Evolutionary conservation across 177 flowering plant genomes (phyloP), one percentile per base, ranked within the genome.

Genomic region (Vitis hybrid): DNA sequence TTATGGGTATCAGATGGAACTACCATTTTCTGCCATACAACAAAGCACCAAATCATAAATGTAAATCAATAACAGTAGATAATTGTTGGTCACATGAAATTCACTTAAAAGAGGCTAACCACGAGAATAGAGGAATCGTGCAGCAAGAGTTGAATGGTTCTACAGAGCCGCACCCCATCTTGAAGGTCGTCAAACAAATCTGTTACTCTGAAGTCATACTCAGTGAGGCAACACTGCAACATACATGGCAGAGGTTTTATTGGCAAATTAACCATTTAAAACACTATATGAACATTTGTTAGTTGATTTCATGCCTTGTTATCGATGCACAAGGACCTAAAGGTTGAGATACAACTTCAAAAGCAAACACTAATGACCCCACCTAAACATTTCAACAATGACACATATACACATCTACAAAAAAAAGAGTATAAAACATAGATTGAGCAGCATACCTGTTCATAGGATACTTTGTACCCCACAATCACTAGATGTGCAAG

Each of bases 151-250:
- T 91, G 92, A 71, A 88, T 82, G 60, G 86, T 90, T 86, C 99
- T 89, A 74, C 94, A 89, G 13, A 96, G 89, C 64, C 91, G 86
- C 49, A 92, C 81, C 8, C 99, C 99, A 84, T 96, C 98, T 76
- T 82, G 92, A 48, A 96, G 86, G 79, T 96, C 98, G 24, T 81
- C 83, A 72, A 91, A 91, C 65, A 93, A 74, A 76, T 96, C 85
- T 49, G 79, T 77, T 60, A 96, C 81, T 70, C 71, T 81, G 78
- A 92, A 93, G 61, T 88, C 87, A 69, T 87, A 93, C 72, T 96
- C 98, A 73, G 79, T 70, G 12, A 96, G 88, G 8, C 90, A 88
- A 72, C 32, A 59, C 99, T 96, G 88, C 84, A 83, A 18, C 66
- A 68, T 40, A 17, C 27, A 11, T 40, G 48, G 9, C 48, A 40